Evolutionary conservation across 2,329 filamentous ascomycete genomes (phyloP).

Genomic region (Botrytis sinoallii): DNA sequence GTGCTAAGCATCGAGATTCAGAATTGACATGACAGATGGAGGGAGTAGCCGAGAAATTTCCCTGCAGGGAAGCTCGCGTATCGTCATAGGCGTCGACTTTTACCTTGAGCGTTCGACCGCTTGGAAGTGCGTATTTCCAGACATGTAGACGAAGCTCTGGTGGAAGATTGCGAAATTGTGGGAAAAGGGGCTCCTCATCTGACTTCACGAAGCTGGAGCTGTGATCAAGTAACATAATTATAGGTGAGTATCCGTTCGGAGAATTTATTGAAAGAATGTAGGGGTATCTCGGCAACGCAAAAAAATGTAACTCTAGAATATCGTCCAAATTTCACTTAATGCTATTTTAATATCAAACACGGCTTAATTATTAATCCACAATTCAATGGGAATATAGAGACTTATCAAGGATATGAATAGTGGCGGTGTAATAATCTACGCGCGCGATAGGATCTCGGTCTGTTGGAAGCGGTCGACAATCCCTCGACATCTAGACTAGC

Average conservation of each 20-base stretch:
- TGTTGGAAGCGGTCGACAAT: neutral
- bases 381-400: neutral
- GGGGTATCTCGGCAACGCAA: neutral
- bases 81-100: constrained; percentile 6
- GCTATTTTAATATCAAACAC: neutral
- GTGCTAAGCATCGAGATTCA: constrained; percentile 12
- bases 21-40: constrained; percentile 21
- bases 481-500: neutral
- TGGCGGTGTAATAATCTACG: neutral
- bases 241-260: too few species aligned
- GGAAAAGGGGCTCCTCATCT: neutral
- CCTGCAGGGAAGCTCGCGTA: neutral
- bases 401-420: neutral
- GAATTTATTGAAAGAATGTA: neutral
- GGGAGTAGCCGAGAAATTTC: constrained; percentile 24
- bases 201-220: accelerated
- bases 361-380: neutral
- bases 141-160: constrained; percentile 1
- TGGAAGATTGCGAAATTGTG: neutral
- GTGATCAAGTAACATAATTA: neutral
- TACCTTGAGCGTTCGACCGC: neutral
- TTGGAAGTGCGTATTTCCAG: constrained; percentile 1
- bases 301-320: neutral
- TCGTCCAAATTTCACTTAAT: neutral
- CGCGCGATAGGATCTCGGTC: neutral